These are phyloP conservation scores for Suhomyces faveliae DNA, from an alignment of 805 yeast species.

Conservation along the genomic window DNA sequence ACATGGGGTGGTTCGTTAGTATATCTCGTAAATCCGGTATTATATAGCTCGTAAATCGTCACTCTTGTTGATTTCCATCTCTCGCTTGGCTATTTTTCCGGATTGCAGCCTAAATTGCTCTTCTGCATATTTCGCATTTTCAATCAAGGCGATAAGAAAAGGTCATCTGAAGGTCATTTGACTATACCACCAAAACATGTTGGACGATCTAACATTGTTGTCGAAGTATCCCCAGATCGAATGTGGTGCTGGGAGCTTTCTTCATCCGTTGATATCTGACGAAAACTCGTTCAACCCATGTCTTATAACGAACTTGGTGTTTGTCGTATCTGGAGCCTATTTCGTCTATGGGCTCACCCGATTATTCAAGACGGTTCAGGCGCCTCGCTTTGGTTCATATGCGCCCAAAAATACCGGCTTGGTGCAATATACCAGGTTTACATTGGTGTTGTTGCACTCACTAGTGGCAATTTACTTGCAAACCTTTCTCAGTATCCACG, in stretches of 20 bases:
- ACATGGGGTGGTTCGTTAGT: too few relatives aligned
- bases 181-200: neutral
- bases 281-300: constrained; percentile 39
- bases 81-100: too few relatives aligned
- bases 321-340: constrained; percentile 10
- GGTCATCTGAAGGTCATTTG: neutral
- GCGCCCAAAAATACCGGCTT: constrained; percentile 25
- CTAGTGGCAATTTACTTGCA: constrained; percentile 15
- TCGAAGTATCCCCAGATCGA: constrained; percentile 6
- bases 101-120: too few relatives aligned
- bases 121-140: too few relatives aligned
- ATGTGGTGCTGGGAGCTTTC: constrained; percentile 17
- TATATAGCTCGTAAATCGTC: too few relatives aligned
- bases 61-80: too few relatives aligned
- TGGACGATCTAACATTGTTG: neutral
- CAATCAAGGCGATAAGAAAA: too few relatives aligned
- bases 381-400: constrained; percentile 16
- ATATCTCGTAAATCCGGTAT: too few relatives aligned
- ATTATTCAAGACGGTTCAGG: neutral
- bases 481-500: constrained; percentile 18
- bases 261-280: constrained; percentile 22
- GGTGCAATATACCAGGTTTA: constrained; percentile 20
- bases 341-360: constrained; percentile 2
- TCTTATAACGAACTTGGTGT: constrained; percentile 19
- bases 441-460: constrained; percentile 18